These are phyloP conservation scores for Grigorovia transvaalensis DNA, from an alignment of 805 yeast species.

Conservation along the genomic window DNA sequence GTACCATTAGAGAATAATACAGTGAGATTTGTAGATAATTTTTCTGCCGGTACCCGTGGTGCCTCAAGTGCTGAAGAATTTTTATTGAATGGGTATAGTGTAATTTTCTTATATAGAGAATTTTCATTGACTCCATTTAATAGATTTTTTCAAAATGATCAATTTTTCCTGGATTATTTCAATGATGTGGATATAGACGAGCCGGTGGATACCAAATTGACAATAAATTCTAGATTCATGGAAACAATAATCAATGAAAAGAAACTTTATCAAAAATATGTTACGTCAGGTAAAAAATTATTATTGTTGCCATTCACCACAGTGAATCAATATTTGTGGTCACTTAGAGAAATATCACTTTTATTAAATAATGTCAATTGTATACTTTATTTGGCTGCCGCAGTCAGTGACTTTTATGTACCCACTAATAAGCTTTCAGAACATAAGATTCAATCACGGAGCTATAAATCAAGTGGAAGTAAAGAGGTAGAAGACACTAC, in stretches of 20 bases:
- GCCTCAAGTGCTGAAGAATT: constrained; percentile 91
- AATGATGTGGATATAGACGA: constrained; percentile 33
- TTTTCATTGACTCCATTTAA: constrained; percentile 85
- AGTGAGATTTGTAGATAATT: constrained; percentile 90
- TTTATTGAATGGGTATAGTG: constrained; percentile 77
- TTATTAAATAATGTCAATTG: constrained; percentile 50
- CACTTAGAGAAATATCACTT: constrained; percentile 56
- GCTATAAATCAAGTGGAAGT: constrained; percentile 29
- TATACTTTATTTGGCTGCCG: constrained; percentile 85
- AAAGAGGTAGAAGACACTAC: not conserved
- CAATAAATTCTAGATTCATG: constrained; percentile 49
- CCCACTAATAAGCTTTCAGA: constrained; percentile 79
- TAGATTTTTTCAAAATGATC: constrained; percentile 68
- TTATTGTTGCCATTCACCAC: constrained; percentile 82
- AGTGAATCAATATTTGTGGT: constrained; percentile 83
- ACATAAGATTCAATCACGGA: constrained; percentile 84
- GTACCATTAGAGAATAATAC: constrained; percentile 95
- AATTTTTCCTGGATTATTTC: constrained; percentile 80
- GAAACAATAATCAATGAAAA: constrained; percentile 51
- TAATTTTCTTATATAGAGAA: constrained; percentile 82
- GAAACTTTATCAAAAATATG: constrained; percentile 29
- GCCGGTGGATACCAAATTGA: not conserved
- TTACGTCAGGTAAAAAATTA: constrained; percentile 19
- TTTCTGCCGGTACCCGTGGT: constrained; percentile 95
- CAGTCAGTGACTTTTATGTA: constrained; percentile 89